Evolutionary conservation across 192 early-diverging fungal genomes (phyloP).

Genomic region (Coemansia sp.): DNA sequence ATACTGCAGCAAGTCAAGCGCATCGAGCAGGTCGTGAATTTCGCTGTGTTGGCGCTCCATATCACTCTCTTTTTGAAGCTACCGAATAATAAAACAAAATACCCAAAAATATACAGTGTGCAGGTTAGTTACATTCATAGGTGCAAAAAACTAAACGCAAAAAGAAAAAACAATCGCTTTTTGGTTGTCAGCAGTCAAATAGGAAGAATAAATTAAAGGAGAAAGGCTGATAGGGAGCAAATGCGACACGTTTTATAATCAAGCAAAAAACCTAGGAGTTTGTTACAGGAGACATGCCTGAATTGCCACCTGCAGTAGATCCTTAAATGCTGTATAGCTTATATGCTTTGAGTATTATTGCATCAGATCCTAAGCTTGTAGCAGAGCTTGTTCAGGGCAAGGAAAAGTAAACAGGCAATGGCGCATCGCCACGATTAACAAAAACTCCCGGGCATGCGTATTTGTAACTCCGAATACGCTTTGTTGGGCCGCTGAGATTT

Average conservation of each 20-base stretch:
- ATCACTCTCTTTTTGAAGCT: conserved; percentile 6
- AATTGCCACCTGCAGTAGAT: not conserved
- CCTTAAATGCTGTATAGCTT: not conserved
- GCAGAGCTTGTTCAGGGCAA: not conserved
- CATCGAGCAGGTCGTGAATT: conserved; percentile 27
- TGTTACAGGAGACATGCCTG: not conserved
- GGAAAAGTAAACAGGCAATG: not conserved
- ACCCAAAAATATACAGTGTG: not conserved
- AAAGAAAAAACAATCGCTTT: not conserved
- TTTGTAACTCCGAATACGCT: not conserved
- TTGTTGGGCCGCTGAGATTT: not conserved
- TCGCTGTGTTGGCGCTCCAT: conserved; percentile 37
- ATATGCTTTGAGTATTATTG: not conserved
- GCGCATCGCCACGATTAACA: not conserved
- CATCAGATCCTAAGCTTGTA: not conserved
- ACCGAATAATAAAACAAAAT: not conserved
- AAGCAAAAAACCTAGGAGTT: not conserved
- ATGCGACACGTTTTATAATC: not conserved
- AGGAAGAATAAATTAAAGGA: not conserved
- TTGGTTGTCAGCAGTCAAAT: not conserved
- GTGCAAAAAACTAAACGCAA: not conserved
- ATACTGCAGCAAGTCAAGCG: conserved; percentile 38
- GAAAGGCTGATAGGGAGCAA: not conserved
- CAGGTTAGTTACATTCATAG: not conserved
- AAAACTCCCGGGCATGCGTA: not conserved